phyloP scores from a whole-genome alignment of 139 green algal species.

The Monoraphidium neglectum region DNA sequence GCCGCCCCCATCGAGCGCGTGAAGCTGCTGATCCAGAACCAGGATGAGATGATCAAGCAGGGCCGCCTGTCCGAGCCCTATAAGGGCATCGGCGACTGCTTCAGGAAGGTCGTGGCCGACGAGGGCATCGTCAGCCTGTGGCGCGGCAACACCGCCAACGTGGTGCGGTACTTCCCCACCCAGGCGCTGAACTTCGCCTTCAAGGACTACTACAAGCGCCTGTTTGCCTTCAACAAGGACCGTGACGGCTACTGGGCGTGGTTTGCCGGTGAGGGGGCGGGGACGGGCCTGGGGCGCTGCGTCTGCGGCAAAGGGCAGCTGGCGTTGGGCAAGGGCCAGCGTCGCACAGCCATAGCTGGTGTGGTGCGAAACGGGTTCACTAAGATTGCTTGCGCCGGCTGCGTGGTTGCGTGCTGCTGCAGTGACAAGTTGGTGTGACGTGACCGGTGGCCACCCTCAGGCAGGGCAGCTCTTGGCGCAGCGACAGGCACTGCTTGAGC shows the following conservation, averaged over 20 bases:
- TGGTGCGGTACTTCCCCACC: slow-evolving; percentile 93
- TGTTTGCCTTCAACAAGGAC: slow-evolving; percentile 95
- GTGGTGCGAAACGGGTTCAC: no score
- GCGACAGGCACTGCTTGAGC: no score
- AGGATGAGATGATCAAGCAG: slow-evolving; percentile 75
- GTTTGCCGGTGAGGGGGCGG: slow-evolving; percentile 83
- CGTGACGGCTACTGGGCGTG: slow-evolving; percentile 94
- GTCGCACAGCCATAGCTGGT: no score
- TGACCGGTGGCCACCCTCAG: no score
- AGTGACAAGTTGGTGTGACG: no score
- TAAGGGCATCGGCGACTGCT: slow-evolving; percentile 96
- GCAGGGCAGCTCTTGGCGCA: no score
- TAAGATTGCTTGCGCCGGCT: no score
- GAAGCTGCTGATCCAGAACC: slow-evolving; percentile 96
- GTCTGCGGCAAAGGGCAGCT: no score
- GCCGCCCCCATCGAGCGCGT: slow-evolving; percentile 97
- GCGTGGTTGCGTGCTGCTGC: no score
- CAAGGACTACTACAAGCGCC: slow-evolving; percentile 99
- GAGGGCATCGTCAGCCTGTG: slow-evolving; percentile 94
- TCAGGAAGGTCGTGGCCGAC: slow-evolving; percentile 85
- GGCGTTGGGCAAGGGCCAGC: no score
- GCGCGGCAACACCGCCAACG: slow-evolving; percentile 97
- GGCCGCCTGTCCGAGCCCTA: slow-evolving; percentile 65
- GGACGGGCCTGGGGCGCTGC: no score
- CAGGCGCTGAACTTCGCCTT: slow-evolving; percentile 99